Base-by-base conservation (phyloP, 2,329 filamentous ascomycete species). In the Fusarium ambrosium region DNA sequence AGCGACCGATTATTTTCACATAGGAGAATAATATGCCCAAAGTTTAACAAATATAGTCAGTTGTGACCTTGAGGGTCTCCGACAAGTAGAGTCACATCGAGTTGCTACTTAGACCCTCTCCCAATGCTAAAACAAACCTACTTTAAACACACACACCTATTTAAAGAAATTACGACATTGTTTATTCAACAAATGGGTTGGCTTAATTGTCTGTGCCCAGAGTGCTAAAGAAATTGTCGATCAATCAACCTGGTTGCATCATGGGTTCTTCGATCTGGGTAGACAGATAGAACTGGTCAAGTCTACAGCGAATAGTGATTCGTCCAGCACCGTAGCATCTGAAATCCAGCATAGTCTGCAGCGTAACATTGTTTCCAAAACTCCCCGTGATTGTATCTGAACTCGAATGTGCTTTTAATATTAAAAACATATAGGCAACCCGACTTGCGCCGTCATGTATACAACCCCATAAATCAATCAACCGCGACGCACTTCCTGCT, bases 371-470 rank as follows among this genome's bases (percentile, higher is more conserved):
- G 20, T 20, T 24, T 37, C 22, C 9, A 16, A 51, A 34, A n/a
- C 29, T 20, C 36, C 18, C 9, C 22, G 6, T 22, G 24, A 5
- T 24, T 9, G 6, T 32, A 24, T 43, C 37, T 32, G 37, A 61
- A 55, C 34, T 51, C 18, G 64, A 65, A 63, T 51, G 37, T 58
- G 51, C 58, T 69, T 66, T 62, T 69, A 56, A 24, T 63, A 77
- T 77, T 76, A 72, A 68, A 64, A 62, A 76, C 64, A 64, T 64
- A 53, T 68, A 66, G 69, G 61, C 51, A 65, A 75, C 48, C 69
- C 76, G 60, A 62, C 67, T 64, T 70, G 62, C 70, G 72, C 74
- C 77, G 48, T 64, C 61, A 58, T 68, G 73, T 72, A 67, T 76
- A 77, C 70, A 77, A 53, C 51, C 62, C 66, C 62, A 58, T 62